Conservation (phyloP, 2,329 filamentous ascomycete genomes). For the Trichophyton schoenleinii region DNA sequence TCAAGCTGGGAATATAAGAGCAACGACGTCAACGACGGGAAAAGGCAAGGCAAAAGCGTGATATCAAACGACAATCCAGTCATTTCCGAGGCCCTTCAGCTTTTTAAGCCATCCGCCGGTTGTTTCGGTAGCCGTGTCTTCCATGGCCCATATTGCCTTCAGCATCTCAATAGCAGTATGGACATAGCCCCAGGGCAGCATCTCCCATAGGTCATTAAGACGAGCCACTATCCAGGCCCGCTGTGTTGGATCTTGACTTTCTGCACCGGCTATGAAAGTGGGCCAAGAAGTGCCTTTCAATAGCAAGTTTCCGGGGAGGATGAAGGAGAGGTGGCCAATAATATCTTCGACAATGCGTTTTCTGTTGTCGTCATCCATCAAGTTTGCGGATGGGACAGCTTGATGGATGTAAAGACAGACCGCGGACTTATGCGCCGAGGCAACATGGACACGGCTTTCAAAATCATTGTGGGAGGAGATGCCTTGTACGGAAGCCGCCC, state of each 20-base stretch:
- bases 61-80: conserved; percentile 7
- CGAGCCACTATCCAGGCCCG: conserved; percentile 23
- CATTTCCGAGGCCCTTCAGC: conserved; percentile 3
- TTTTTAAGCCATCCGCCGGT: conserved; percentile 1
- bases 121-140: neutral
- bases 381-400: neutral
- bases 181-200: conserved; percentile 3
- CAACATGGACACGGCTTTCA: conserved; percentile 23
- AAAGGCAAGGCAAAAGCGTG: neutral
- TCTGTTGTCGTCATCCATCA: neutral
- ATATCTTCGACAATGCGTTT: conserved; percentile 18
- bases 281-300: conserved; percentile 36
- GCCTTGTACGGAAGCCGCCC: conserved; percentile 4
- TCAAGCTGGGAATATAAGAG: neutral
- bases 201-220: conserved; percentile 25
- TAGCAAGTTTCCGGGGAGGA: conserved; percentile 25
- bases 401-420: conserved; percentile 7
- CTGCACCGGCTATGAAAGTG: conserved; percentile 33
- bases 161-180: conserved; percentile 4
- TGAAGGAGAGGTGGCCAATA: conserved; percentile 25
- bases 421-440: conserved; percentile 6
- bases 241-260: conserved; percentile 24
- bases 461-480: neutral
- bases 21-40: neutral
- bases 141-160: neutral